phyloP scores from a whole-genome alignment of 176 grass and related monocot genomes.

The Pontederia crassipes region DNA sequence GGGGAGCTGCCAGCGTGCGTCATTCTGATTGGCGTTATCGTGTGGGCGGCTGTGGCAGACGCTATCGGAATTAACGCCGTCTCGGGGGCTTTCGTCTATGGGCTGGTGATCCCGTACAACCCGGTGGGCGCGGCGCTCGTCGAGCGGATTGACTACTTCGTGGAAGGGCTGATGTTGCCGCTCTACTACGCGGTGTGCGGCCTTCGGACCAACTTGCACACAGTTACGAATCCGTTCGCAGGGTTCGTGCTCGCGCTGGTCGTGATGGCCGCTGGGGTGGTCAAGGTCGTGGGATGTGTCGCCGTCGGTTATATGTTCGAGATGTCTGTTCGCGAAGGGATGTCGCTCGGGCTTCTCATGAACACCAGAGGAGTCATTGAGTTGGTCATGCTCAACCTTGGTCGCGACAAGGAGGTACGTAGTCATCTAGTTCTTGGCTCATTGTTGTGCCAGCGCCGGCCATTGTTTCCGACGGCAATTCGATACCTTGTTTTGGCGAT shows the following conservation, averaged over 20 bases:
- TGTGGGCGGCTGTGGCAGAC: constrained; percentile 5
- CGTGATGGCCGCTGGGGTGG: neutral
- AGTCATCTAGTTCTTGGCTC: neutral
- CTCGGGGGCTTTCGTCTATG: constrained; percentile 10
- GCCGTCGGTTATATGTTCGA: neutral
- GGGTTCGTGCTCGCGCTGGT: neutral
- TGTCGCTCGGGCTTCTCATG: constrained; percentile 9
- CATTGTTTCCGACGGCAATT: neutral
- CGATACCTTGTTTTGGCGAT: neutral
- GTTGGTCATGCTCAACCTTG: constrained; percentile 14
- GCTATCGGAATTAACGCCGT: constrained; percentile 11
- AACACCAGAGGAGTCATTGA: constrained; percentile 9
- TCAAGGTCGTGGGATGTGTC: neutral
- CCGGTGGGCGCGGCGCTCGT: constrained; percentile 3
- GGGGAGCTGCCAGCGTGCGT: neutral
- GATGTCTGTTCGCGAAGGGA: constrained; percentile 1
- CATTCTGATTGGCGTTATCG: constrained; percentile 3
- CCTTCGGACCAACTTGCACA: neutral
- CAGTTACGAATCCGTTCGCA: neutral
- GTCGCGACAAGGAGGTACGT: neutral
- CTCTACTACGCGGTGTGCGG: constrained; percentile 8
- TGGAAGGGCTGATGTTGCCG: constrained; percentile 6
- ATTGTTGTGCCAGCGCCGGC: too few species aligned
- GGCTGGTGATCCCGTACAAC: constrained; percentile 1
- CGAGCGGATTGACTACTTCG: constrained; percentile 5